Evolutionary conservation across 2,329 filamentous ascomycete genomes (phyloP).

Genomic region (Alternaria conjuncta): DNA sequence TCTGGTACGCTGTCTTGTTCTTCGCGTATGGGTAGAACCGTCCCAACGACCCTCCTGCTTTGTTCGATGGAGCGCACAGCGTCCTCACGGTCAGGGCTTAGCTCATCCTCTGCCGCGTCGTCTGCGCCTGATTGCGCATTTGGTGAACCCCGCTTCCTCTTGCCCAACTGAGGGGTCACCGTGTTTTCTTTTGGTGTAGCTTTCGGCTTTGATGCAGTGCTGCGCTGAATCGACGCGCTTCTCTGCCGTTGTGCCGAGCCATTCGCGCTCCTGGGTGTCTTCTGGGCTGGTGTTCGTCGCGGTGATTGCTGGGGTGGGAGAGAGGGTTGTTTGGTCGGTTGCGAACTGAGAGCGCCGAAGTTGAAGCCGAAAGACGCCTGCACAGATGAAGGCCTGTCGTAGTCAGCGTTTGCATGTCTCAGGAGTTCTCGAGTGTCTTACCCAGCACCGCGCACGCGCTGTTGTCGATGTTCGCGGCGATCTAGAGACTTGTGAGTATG

Average conservation of each 20-base stretch:
- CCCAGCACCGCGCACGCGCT: slow-evolving; percentile 65
- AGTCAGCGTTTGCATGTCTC: slow-evolving; percentile 26
- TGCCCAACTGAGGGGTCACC: slow-evolving; percentile 41
- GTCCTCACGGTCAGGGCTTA: slow-evolving; percentile 41
- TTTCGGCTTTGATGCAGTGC: slow-evolving; percentile 21
- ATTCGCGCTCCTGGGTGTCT: slow-evolving; percentile 24
- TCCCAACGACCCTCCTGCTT: slow-evolving; percentile 31
- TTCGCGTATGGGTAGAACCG: slow-evolving; percentile 33
- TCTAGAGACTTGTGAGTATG: slow-evolving; percentile 41
- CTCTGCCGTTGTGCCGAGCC: slow-evolving; percentile 35
- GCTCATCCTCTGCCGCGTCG: slow-evolving; percentile 39
- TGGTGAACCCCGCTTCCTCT: slow-evolving; percentile 41
- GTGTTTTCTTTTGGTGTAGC: slow-evolving; percentile 23
- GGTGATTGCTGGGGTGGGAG: slow-evolving; percentile 32
- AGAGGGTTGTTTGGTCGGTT: slow-evolving; percentile 32
- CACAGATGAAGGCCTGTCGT: slow-evolving; percentile 54
- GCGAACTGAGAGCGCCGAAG: slow-evolving; percentile 30
- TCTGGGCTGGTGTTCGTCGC: slow-evolving; percentile 33
- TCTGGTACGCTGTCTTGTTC: slow-evolving; percentile 35
- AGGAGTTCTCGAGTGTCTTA: slow-evolving; percentile 45
- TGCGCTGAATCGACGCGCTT: slow-evolving; percentile 39
- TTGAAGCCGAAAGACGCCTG: slow-evolving; percentile 59
- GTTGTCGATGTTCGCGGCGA: slow-evolving; percentile 61
- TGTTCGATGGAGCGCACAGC: slow-evolving; percentile 33
- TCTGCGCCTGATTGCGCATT: slow-evolving; percentile 20